These are phyloP conservation scores for Wickerhamomyces mucosus DNA, from an alignment of 805 yeast genomes.

Conservation along the genomic window DNA sequence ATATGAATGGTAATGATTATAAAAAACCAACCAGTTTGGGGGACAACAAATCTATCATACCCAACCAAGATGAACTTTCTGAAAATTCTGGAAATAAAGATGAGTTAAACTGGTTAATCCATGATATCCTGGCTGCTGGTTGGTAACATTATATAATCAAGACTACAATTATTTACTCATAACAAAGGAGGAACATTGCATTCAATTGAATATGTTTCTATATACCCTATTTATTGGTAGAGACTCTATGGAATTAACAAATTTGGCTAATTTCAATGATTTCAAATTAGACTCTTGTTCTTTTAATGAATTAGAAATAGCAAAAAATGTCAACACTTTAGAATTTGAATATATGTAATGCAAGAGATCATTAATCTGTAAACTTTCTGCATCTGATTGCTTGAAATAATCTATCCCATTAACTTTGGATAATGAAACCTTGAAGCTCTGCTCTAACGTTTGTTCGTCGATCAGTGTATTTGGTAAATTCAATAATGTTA, in stretches of 20 bases:
- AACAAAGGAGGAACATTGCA: too few relatives aligned
- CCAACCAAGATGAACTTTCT: too few relatives aligned
- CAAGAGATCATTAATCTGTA: slow-evolving; percentile 13
- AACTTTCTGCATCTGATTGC: too few relatives aligned
- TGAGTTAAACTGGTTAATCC: slow-evolving; percentile 63
- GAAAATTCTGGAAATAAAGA: slow-evolving; percentile 48
- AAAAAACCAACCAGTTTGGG: too few relatives aligned
- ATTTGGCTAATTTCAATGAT: slow-evolving; percentile 9
- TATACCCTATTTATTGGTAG: slow-evolving; percentile 13
- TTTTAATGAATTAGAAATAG: slow-evolving; percentile 15
- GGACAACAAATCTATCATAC: too few relatives aligned
- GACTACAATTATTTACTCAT: too few relatives aligned
- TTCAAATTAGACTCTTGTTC: slow-evolving; percentile 13
- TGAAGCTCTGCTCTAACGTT: too few relatives aligned
- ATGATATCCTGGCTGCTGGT: slow-evolving; percentile 35
- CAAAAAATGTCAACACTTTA: slow-evolving; percentile 26
- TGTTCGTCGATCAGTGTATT: too few relatives aligned
- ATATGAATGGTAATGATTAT: too few relatives aligned
- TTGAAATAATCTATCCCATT: slow-evolving; percentile 7
- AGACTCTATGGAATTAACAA: slow-evolving; percentile 5
- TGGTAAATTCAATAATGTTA: too few relatives aligned
- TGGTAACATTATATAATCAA: slow-evolving; percentile 2
- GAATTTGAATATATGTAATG: slow-evolving; percentile 22
- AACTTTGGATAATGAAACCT: slow-evolving; percentile 6
- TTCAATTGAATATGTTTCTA: too few relatives aligned